A percentile compares a stretch with the other conserved stretches of the same genome.
These are phyloP conservation scores for Fusarium circinatum DNA, from an alignment of 2,329 filamentous ascomycete genomes.

Conservation along the genomic window DNA sequence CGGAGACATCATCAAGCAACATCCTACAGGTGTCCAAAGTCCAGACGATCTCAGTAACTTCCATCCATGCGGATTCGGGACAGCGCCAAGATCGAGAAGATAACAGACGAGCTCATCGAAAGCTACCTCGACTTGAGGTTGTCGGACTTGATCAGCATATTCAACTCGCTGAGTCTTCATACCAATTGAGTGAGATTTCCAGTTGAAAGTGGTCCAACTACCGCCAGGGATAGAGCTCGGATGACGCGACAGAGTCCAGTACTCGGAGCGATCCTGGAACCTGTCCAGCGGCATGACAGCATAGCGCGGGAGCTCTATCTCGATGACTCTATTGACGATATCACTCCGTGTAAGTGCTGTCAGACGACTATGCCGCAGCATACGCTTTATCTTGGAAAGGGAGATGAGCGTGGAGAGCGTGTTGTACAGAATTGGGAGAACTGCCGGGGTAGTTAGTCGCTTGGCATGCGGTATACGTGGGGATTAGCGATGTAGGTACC, in stretches of 20 bases:
- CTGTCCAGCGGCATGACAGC: slow-evolving; percentile 70
- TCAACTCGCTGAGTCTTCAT: slow-evolving; percentile 71
- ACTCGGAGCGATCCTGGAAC: slow-evolving; percentile 61
- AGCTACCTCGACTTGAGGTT: slow-evolving; percentile 62
- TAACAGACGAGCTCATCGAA: slow-evolving; percentile 72
- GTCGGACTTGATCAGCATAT: slow-evolving; percentile 66
- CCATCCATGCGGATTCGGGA: slow-evolving; percentile 69
- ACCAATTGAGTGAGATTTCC: slow-evolving; percentile 71
- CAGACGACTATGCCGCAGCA: slow-evolving; percentile 65
- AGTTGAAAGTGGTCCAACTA: slow-evolving; percentile 73
- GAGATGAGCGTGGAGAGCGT: slow-evolving; percentile 68
- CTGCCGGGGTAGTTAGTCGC: slow-evolving; percentile 38
- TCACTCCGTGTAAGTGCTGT: slow-evolving; percentile 70
- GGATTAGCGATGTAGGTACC: slow-evolving; percentile 15
- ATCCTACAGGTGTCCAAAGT: slow-evolving; percentile 69
- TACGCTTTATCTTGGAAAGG: slow-evolving; percentile 68
- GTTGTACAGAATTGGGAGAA: slow-evolving; percentile 74
- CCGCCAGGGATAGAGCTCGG: slow-evolving; percentile 68
- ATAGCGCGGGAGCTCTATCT: slow-evolving; percentile 72
- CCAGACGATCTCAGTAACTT: slow-evolving; percentile 65
- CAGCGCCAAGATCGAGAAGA: slow-evolving; percentile 70
- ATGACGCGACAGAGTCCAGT: slow-evolving; percentile 66
- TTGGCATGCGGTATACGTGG: background rate
- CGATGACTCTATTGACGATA: slow-evolving; percentile 72
- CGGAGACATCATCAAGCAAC: slow-evolving; percentile 64